Evolutionary conservation across 2,329 filamentous ascomycete species (phyloP).

Genomic region (Pyrenophora tritici-repentis): DNA sequence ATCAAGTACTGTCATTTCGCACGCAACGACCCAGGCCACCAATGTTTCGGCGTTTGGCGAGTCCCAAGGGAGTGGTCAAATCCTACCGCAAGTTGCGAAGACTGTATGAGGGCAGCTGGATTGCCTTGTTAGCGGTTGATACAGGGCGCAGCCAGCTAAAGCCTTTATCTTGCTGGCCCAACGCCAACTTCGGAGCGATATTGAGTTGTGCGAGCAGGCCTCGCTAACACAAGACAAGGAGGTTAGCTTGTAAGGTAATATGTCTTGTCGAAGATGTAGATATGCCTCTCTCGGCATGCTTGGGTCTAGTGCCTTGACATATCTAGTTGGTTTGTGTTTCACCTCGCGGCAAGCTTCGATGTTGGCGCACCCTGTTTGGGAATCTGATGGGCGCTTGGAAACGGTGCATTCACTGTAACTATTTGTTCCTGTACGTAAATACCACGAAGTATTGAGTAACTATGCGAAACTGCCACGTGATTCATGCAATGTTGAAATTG

Average conservation of each 20-base stretch:
- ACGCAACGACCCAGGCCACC: constrained; percentile 71
- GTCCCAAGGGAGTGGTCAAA: constrained; percentile 64
- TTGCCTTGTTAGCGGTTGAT: neutral
- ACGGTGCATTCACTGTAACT: no score
- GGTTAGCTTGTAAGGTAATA: no score
- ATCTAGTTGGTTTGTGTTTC: no score
- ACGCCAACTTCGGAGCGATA: neutral
- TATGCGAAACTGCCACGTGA: neutral
- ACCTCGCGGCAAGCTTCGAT: no score
- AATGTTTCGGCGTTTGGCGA: constrained; percentile 70
- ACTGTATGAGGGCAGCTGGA: constrained; percentile 2
- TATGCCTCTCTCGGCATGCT: no score
- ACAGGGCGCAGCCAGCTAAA: neutral
- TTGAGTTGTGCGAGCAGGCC: neutral
- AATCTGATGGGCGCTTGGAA: no score
- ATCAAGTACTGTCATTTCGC: constrained; percentile 76
- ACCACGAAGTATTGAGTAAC: neutral
- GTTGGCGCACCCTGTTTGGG: no score
- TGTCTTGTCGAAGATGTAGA: no score
- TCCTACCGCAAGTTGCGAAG: constrained; percentile 27
- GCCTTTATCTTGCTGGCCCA: neutral
- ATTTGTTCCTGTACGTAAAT: no score
- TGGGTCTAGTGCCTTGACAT: no score
- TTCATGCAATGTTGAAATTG: no score
- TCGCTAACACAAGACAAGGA: no score